Conservation (phyloP, 208 protist species). For the Crithidia expoeki region DNA sequence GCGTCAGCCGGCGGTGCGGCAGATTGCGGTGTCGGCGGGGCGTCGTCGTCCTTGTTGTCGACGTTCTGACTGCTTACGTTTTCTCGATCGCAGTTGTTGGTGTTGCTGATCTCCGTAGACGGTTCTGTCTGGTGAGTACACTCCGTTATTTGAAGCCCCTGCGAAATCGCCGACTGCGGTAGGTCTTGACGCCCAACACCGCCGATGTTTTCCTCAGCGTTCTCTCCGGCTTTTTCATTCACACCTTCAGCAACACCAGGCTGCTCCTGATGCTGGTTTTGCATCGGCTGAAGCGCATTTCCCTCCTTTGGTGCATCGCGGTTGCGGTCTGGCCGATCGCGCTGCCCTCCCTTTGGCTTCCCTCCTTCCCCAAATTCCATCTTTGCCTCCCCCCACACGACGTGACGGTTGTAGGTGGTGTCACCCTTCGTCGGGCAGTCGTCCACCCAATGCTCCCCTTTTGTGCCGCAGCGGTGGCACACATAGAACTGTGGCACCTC, state of each 20-base stretch:
- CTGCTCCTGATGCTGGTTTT: no score
- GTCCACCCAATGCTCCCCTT: slow-evolving; percentile 76
- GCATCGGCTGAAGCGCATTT: no score
- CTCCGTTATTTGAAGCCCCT: no score
- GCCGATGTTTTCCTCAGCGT: not conserved
- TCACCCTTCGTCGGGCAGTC: slow-evolving; percentile 78
- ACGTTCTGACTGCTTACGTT: not conserved
- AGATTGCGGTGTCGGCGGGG: slow-evolving; percentile 40
- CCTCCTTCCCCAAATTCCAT: slow-evolving; percentile 14
- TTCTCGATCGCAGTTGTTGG: no score
- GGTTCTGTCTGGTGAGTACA: no score
- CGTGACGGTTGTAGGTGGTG: slow-evolving; percentile 59
- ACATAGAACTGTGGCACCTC: slow-evolving; percentile 82
- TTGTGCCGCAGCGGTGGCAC: slow-evolving; percentile 78
- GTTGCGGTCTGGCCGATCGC: not conserved
- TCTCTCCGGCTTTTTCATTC: not conserved
- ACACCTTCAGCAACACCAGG: no score
- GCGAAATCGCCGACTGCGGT: not conserved
- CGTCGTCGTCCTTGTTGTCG: slow-evolving; percentile 30
- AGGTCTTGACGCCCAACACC: not conserved
- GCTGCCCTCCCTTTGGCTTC: not conserved
- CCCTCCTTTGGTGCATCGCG: not conserved
- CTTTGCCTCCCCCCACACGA: slow-evolving; percentile 78
- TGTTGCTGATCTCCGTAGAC: no score
- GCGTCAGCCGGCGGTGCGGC: slow-evolving; percentile 15